These are phyloP conservation scores for Fusarium chuoi DNA, from an alignment of 2,329 filamentous ascomycete genomes.

Conservation along the genomic window DNA sequence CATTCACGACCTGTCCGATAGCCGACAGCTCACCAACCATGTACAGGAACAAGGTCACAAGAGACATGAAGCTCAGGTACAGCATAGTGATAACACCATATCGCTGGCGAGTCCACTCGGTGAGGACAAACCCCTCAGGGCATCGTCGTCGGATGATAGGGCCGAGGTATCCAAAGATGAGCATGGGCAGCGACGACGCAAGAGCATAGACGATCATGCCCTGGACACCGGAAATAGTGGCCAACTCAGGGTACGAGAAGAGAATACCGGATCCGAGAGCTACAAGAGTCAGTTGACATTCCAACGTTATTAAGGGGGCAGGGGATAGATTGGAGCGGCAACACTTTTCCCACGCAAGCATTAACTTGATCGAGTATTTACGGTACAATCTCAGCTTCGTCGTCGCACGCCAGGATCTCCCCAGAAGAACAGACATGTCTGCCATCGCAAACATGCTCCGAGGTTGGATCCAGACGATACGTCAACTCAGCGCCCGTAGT, in stretches of 20 bases:
- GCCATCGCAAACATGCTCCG: background rate
- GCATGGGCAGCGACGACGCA: conserved; percentile 75
- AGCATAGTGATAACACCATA: conserved; percentile 76
- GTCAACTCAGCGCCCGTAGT: conserved; percentile 85
- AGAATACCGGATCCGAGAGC: conserved; percentile 86
- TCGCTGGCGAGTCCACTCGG: conserved; percentile 83
- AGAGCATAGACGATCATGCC: conserved; percentile 81
- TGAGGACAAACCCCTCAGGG: conserved; percentile 85
- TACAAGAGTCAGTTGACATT: conserved; percentile 61
- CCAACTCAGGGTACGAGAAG: conserved; percentile 84
- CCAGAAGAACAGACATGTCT: conserved; percentile 20
- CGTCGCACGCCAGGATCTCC: conserved; percentile 56
- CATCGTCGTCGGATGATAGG: conserved; percentile 83
- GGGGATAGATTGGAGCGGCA: conserved; percentile 74
- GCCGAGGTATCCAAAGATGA: conserved; percentile 79
- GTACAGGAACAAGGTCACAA: conserved; percentile 86
- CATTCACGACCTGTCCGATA: conserved; percentile 79
- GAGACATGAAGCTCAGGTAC: conserved; percentile 80
- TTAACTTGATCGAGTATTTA: conserved; percentile 98
- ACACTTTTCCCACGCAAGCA: conserved; percentile 98
- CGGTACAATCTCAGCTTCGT: conserved; percentile 95
- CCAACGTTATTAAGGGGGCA: conserved; percentile 25
- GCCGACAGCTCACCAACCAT: conserved; percentile 88
- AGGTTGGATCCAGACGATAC: conserved; percentile 64
- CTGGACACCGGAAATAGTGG: conserved; percentile 81